Base-by-base conservation (phyloP, 495 filamentous ascomycete species). In the Achaetomiella virescens region DNA sequence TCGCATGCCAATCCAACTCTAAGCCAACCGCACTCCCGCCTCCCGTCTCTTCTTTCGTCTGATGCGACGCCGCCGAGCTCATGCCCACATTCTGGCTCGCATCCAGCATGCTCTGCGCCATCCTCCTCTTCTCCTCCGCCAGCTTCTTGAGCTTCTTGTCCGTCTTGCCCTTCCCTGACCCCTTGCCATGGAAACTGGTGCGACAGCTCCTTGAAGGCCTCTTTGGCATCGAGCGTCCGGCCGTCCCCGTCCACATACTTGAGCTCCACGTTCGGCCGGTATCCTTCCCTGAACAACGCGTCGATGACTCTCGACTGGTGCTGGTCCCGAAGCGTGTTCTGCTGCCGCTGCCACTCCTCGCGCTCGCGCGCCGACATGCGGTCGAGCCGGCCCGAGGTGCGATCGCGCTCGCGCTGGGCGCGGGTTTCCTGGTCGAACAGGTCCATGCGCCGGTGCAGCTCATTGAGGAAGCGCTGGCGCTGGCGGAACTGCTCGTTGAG, bases 151-250 rank as follows among this genome's bases (percentile, higher is more conserved):
- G 72, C 51, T 81, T 77, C 75, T 97, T 97, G 77, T 97, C 92
- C 22, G 90, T 97, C 85, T 98, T 98, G 75, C 87, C 87, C 80
- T 97, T 97, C 49, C 93, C 93, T 65, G 86, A 91, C 41, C 91
- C 91, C 75, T 97, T 97, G 51, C 93, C 93, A 73, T 98, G 93
- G 83, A 98, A n/a, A 98, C 70, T 95, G 88, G 73, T 98, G 93
- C 63, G 84, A 90, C 43, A 97, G 77, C 66, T 97, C 62, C 66
- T 78, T 78, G 78, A 97, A 98, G 1, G 93, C 93, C 72, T 98
- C 93, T 76, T 97, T 98, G 66, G 87, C 82, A 61, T 86, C 85
- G 81, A 98, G 88, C 46, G 76, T 72, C 25, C 93, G 83, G 6
- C 93, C 93, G 64, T 81, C 82, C 47, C 91, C 91, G 66, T 97